Conservation (phyloP, 176 grass and related monocot species). For the Chrysopogon serrulatus region DNA sequence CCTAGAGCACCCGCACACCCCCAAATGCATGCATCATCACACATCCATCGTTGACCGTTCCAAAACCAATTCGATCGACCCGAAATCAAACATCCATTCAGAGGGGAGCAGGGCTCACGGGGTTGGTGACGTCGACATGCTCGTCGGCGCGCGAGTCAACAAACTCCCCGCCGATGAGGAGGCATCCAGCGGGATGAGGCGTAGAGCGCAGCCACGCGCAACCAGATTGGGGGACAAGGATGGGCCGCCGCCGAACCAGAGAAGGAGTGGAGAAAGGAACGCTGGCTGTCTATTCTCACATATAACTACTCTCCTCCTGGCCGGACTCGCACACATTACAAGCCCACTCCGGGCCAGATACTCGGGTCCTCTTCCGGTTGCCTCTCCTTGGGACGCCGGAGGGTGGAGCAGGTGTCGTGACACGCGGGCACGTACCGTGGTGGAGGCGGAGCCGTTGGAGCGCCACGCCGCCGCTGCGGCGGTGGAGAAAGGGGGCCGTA, state of each 20-base stretch:
- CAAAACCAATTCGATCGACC: neutral
- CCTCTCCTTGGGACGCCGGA: too few relatives aligned
- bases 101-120: slow-evolving; percentile 39
- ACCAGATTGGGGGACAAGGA: too few relatives aligned
- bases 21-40: neutral
- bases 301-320: too few relatives aligned
- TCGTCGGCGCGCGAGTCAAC: slow-evolving; percentile 59
- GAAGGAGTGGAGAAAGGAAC: neutral
- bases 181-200: neutral
- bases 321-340: too few relatives aligned
- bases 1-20: slow-evolving; percentile 42
- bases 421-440: slow-evolving; percentile 17
- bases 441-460: slow-evolving; percentile 22
- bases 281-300: too few relatives aligned
- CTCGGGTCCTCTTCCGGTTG: too few relatives aligned
- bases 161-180: slow-evolving; percentile 82
- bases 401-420: too few relatives aligned
- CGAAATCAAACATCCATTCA: neutral
- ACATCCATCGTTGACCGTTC: neutral
- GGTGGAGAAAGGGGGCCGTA: slow-evolving; percentile 56
- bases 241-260: neutral
- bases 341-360: too few relatives aligned
- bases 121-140: slow-evolving; percentile 75
- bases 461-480: slow-evolving; percentile 33
- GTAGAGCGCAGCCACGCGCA: neutral